These are phyloP conservation scores for Astrothelium subdiscretum DNA, from an alignment of 495 filamentous ascomycete species.

Conservation along the genomic window DNA sequence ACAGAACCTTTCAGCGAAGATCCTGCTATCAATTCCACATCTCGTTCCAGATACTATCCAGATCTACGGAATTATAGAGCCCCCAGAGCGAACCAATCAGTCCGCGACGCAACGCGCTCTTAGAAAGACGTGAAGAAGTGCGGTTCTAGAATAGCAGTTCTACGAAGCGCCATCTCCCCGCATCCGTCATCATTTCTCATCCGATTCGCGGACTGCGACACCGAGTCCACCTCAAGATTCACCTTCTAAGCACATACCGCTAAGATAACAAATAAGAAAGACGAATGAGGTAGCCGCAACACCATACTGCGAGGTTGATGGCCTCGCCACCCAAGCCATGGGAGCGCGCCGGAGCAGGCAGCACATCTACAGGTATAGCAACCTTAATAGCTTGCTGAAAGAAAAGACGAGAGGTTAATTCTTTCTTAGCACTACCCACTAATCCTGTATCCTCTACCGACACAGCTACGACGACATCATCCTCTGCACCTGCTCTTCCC, in stretches of 20 bases:
- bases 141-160: background rate
- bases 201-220: background rate
- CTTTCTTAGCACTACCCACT: background rate
- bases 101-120: background rate
- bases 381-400: background rate
- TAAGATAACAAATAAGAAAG: background rate
- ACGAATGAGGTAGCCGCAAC: background rate
- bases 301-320: background rate
- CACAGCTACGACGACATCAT: slow-evolving; percentile 28
- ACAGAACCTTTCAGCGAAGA: background rate
- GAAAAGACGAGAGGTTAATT: background rate
- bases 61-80: no score
- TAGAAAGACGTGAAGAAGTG: no score
- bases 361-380: slow-evolving; percentile 25
- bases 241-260: background rate
- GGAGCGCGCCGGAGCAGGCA: slow-evolving; percentile 63
- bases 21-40: background rate
- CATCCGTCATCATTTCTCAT: background rate
- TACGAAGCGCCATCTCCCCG: background rate
- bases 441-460: slow-evolving; percentile 13
- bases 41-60: background rate
- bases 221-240: background rate
- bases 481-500: slow-evolving; percentile 61
- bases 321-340: slow-evolving; percentile 87
- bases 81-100: no score